A percentile compares a stretch with the other conserved stretches of the same genome.
Conservation (phyloP, 306 rosid species). For the Fragaria nilgerrensis region DNA sequence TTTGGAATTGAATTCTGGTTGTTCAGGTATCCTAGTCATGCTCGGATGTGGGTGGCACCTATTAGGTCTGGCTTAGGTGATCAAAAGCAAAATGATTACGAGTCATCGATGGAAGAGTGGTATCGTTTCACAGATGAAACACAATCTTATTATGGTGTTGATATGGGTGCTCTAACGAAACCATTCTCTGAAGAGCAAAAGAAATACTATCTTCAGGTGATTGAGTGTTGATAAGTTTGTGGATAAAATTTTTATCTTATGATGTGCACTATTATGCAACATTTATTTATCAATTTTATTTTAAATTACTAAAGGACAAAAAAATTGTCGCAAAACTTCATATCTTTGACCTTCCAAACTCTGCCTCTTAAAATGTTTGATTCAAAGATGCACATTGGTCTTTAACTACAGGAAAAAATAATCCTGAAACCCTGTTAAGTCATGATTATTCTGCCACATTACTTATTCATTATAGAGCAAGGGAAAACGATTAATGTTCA, state of each 20-base stretch:
- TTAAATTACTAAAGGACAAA: not conserved
- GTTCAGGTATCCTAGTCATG: slow-evolving; percentile 97
- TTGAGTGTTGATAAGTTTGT: not conserved
- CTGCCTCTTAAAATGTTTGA: not conserved
- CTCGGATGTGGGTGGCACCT: slow-evolving; percentile 98
- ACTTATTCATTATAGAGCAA: not conserved
- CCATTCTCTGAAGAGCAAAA: slow-evolving; percentile 90
- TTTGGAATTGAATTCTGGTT: slow-evolving; percentile 22
- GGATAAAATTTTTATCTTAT: not conserved
- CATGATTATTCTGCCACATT: not conserved
- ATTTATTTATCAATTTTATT: not conserved
- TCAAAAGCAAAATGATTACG: slow-evolving; percentile 61
- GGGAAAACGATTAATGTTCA: not conserved
- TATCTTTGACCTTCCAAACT: not conserved
- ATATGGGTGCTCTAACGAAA: slow-evolving; percentile 74
- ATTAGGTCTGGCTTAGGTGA: slow-evolving; percentile 70
- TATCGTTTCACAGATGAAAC: slow-evolving; percentile 60
- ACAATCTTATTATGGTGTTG: slow-evolving; percentile 77
- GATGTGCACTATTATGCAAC: not conserved
- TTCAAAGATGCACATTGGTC: not conserved
- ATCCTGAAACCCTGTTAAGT: not conserved
- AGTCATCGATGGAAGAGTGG: slow-evolving; percentile 84
- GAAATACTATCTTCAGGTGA: slow-evolving; percentile 92
- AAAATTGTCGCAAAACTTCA: not conserved
- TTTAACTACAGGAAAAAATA: not conserved